phyloP scores from a whole-genome alignment of 1,284 basidiomycete genomes.

The Taiwanofungus camphoratus region DNA sequence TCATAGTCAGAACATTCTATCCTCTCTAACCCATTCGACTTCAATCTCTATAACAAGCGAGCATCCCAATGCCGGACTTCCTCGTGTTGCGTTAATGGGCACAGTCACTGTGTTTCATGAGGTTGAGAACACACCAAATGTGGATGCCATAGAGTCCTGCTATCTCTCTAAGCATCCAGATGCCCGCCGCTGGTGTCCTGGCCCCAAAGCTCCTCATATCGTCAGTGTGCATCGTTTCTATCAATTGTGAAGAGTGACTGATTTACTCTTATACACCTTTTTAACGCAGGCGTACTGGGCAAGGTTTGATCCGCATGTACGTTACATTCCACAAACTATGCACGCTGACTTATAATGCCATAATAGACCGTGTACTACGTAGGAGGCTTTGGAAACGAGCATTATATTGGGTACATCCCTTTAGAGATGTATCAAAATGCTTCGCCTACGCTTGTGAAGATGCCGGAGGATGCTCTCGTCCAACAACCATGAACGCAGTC shows the following conservation, averaged over 20 bases:
- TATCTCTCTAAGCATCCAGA: constrained; percentile 46
- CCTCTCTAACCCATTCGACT: constrained; percentile 36
- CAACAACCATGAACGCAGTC: too few relatives aligned
- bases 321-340: constrained; percentile 8
- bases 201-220: constrained; percentile 40
- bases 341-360: constrained; percentile 3
- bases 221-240: constrained; percentile 25
- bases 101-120: constrained; percentile 39
- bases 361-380: constrained; percentile 54
- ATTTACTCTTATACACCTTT: constrained; percentile 9
- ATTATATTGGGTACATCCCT: constrained; percentile 56
- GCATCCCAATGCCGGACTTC: constrained; percentile 35
- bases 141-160: constrained; percentile 33
- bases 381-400: constrained; percentile 56
- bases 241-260: constrained; percentile 3
- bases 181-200: constrained; percentile 45
- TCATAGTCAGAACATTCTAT: constrained; percentile 51
- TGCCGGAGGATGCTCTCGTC: too few relatives aligned
- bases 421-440: constrained; percentile 41
- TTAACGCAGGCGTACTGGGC: constrained; percentile 47
- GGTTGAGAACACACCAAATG: constrained; percentile 27
- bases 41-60: constrained; percentile 48
- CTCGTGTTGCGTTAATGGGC: constrained; percentile 55
- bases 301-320: constrained; percentile 47
- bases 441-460: too few relatives aligned